Evolutionary conservation across 2,329 filamentous ascomycete genomes (phyloP).

Genomic region (Aspergillus proliferans): DNA sequence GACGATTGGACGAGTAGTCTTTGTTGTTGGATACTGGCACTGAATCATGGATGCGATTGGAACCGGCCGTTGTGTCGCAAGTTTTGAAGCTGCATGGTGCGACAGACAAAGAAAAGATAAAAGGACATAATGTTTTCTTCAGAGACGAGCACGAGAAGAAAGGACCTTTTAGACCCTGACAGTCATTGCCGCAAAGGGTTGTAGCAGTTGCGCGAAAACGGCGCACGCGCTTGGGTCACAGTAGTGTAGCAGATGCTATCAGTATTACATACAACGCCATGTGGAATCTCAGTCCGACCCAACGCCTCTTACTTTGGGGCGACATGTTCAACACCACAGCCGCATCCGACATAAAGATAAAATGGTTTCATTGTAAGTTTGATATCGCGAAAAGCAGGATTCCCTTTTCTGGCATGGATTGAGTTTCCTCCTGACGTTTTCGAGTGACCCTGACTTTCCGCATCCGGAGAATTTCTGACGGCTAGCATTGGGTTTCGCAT

Average conservation of each 20-base stretch:
- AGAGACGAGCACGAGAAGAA: conserved; percentile 5
- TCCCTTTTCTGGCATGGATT: neutral
- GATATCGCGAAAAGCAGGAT: neutral
- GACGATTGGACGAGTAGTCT: neutral
- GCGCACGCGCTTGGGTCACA: conserved; percentile 28
- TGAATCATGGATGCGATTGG: conserved; percentile 10
- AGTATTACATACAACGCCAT: conserved; percentile 22
- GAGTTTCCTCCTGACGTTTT: neutral
- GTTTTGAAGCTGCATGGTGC: conserved; percentile 19
- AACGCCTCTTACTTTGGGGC: neutral
- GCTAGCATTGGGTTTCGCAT: neutral
- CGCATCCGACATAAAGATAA: neutral
- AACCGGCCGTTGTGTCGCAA: conserved; percentile 9
- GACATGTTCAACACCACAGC: neutral
- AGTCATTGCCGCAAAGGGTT: conserved; percentile 11
- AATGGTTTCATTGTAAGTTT: neutral
- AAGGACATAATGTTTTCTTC: conserved; percentile 16
- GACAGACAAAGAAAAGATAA: conserved; percentile 11
- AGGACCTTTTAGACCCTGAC: conserved; percentile 26
- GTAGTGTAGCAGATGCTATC: conserved; percentile 20
- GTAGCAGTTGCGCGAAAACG: conserved; percentile 20
- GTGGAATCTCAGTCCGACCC: neutral
- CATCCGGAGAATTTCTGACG: conserved; percentile 15
- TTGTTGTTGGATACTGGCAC: conserved; percentile 6
- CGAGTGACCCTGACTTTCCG: conserved; percentile 12